Evolutionary conservation across 2,329 filamentous ascomycete species (phyloP).

Genomic region (Paracoccidioides lutzii): DNA sequence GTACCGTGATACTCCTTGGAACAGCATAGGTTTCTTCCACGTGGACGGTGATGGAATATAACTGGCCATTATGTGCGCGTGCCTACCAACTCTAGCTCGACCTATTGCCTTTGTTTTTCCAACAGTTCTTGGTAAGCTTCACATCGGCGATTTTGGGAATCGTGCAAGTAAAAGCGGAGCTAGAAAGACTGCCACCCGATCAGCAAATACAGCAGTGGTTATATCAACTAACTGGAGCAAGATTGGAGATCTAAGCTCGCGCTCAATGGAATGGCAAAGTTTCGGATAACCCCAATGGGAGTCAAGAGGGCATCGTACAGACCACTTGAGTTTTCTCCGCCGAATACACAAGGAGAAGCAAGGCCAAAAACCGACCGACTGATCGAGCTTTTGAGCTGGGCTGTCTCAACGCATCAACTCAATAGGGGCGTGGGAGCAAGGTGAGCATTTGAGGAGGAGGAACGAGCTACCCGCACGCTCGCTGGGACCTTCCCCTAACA

Average conservation of each 20-base stretch:
- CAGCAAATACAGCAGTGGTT: no score
- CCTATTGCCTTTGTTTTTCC: slow-evolving; percentile 13
- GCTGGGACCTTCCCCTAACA: no score
- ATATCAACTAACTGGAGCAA: no score
- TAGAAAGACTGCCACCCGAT: no score
- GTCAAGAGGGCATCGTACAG: no score
- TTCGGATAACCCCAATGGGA: no score
- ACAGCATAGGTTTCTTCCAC: slow-evolving; percentile 21
- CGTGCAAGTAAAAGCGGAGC: no score
- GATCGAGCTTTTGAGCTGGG: background rate
- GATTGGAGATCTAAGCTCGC: no score
- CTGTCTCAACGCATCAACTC: background rate
- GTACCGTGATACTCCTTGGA: slow-evolving; percentile 15
- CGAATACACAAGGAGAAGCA: background rate
- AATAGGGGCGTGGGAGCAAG: no score
- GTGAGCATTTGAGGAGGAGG: background rate
- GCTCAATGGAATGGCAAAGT: no score
- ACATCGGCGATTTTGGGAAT: no score
- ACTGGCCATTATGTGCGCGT: slow-evolving; percentile 28
- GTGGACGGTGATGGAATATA: slow-evolving; percentile 27
- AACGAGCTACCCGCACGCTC: background rate
- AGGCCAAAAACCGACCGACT: background rate
- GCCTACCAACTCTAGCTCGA: slow-evolving; percentile 23
- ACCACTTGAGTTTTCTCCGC: no score
- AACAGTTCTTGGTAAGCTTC: slow-evolving; percentile 4